Percentiles rank a stretch among this genome's conserved stretches.
These are phyloP conservation scores for Capronia epimyces DNA, from an alignment of 2,329 filamentous ascomycete species.

Conservation along the genomic window DNA sequence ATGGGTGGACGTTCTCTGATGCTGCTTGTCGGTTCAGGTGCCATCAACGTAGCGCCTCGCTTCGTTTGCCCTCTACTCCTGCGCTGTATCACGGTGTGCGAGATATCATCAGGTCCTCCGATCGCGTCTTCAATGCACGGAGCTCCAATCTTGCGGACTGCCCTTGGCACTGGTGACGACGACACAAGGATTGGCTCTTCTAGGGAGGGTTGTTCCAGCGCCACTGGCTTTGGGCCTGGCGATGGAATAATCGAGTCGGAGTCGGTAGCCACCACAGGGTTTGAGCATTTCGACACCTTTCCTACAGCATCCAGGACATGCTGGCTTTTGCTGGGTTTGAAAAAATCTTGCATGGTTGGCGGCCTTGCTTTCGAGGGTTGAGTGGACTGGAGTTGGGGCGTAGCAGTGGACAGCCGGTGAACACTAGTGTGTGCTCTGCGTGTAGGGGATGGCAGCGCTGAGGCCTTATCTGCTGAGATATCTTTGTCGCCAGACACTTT, in stretches of 20 bases:
- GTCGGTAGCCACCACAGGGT: not conserved
- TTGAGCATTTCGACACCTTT: not conserved
- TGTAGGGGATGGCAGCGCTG: not conserved
- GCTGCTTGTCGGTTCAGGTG: not conserved
- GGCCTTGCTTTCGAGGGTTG: not conserved
- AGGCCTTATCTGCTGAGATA: not conserved
- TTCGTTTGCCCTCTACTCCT: not conserved
- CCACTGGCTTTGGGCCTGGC: not conserved
- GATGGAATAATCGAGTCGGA: not conserved
- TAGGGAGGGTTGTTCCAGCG: not conserved
- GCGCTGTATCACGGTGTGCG: slow-evolving; percentile 8
- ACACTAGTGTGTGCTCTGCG: not conserved
- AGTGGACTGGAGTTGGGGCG: slow-evolving; percentile 4
- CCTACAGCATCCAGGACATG: not conserved
- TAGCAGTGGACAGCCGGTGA: not conserved
- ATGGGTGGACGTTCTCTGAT: not conserved
- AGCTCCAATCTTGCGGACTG: not conserved
- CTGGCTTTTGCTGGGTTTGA: slow-evolving; percentile 17
- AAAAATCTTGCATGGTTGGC: slow-evolving; percentile 12
- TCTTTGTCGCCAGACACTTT: slow-evolving; percentile 1
- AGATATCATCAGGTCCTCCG: not conserved
- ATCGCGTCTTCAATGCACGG: not conserved
- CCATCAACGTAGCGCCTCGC: not conserved
- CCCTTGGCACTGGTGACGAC: not conserved
- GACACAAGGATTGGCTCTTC: not conserved